Evolutionary conservation across 1,139 yeast species (phyloP).

Genomic region (Kodamaea sp.): DNA sequence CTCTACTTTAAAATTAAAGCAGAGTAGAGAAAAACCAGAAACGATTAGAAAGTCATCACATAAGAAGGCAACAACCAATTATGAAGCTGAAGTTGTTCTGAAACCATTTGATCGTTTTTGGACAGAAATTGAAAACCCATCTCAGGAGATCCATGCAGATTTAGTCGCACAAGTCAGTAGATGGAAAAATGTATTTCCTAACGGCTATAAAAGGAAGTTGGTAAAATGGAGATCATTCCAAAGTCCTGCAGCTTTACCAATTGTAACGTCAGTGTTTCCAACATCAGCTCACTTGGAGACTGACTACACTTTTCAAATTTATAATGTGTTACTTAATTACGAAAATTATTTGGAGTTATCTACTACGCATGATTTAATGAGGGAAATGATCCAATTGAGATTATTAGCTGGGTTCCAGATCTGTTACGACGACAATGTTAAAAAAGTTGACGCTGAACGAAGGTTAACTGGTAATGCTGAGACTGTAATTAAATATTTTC

Average conservation of each 20-base stretch:
- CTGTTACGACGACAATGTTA: constrained; percentile 67
- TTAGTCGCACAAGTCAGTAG: constrained; percentile 49
- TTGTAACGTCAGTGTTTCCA: constrained; percentile 76
- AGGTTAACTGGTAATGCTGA: constrained; percentile 56
- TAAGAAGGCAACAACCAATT: constrained; percentile 6
- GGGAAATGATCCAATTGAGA: constrained; percentile 84
- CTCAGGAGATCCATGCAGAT: constrained; percentile 51
- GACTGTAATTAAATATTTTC: constrained; percentile 41
- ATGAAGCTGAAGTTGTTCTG: constrained; percentile 6
- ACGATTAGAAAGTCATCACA: constrained; percentile 2
- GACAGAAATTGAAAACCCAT: constrained; percentile 69
- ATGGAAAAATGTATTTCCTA: constrained; percentile 89
- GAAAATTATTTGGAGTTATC: constrained; percentile 50
- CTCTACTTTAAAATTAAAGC: no score
- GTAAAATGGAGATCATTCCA: constrained; percentile 92
- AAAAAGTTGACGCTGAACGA: constrained; percentile 59
- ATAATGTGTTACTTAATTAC: constrained; percentile 57
- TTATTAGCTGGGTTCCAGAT: constrained; percentile 87
- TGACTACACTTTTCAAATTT: constrained; percentile 60
- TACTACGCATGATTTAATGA: constrained; percentile 61
- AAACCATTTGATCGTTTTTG: constrained; percentile 41
- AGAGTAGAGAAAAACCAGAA: background rate
- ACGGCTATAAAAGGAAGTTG: constrained; percentile 55
- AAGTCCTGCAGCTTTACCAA: constrained; percentile 90
- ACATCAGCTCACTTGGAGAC: constrained; percentile 57